Conservation (phyloP, 768 basidiomycete species). For the Chalciporus chontae region DNA sequence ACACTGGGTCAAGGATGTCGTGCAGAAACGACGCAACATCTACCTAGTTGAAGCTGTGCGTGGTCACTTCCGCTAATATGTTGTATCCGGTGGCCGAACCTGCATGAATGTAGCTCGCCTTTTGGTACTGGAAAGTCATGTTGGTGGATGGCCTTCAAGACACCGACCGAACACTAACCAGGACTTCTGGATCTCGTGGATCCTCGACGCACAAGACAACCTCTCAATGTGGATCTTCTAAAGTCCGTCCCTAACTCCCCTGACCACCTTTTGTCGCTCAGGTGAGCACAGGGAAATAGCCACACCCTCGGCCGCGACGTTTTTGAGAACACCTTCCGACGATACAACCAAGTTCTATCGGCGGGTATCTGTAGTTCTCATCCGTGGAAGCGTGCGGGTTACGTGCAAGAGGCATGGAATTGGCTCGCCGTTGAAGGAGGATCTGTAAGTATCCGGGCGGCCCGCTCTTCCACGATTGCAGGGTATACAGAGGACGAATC, state of each 20-base stretch:
- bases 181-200: constrained; percentile 79
- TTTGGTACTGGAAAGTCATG: no score
- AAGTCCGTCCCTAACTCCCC: neutral
- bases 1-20: neutral
- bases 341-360: constrained; percentile 79
- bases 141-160: constrained; percentile 52
- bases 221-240: neutral
- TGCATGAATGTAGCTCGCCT: no score
- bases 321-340: constrained; percentile 75
- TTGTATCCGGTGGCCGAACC: neutral
- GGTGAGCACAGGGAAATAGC: constrained; percentile 69
- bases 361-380: neutral
- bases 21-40: no score
- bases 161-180: constrained; percentile 73
- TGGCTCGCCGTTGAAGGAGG: neutral
- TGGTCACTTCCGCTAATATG: neutral
- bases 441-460: no score
- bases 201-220: constrained; percentile 23
- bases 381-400: neutral
- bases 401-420: neutral
- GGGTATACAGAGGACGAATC: no score
- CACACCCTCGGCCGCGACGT: constrained; percentile 81
- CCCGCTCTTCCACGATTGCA: no score
- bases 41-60: no score
- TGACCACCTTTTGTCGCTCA: neutral